Evolutionary conservation across 1,284 basidiomycete species (phyloP).

Genomic region (Ceratorhiza oryzae-sativae): DNA sequence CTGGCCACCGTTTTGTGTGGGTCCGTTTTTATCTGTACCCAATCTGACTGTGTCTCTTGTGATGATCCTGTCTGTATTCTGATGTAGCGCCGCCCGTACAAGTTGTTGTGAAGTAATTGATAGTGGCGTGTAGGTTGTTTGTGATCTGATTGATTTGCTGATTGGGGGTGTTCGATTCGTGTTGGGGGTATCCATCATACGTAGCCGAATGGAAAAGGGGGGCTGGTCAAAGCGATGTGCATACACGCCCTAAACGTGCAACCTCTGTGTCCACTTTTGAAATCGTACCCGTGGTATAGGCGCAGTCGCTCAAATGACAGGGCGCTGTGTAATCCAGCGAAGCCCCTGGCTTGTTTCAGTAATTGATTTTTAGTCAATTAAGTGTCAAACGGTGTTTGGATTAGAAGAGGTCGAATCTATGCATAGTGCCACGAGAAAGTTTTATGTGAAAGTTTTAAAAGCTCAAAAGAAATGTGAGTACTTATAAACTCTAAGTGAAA

Average conservation of each 20-base stretch:
- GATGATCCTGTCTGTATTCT: background rate
- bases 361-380: background rate
- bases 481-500: no score
- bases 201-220: no score
- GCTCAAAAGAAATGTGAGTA: no score
- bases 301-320: no score
- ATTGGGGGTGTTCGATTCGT: background rate
- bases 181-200: no score
- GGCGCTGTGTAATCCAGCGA: background rate
- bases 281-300: no score
- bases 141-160: background rate
- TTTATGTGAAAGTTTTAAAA: no score
- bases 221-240: no score
- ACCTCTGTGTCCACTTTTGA: no score
- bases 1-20: background rate
- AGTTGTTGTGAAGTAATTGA: conserved; percentile 30
- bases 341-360: background rate
- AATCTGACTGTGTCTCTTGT: background rate
- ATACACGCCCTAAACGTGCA: no score
- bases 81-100: background rate
- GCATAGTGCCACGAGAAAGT: no score
- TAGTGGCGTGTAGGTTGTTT: conserved; percentile 1
- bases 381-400: background rate
- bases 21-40: background rate
- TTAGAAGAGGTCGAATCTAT: no score